Evolutionary conservation across 2,329 filamentous ascomycete species (phyloP), one percentile per base, ranked within the genome.

Genomic region (Atkinsonella texensis): DNA sequence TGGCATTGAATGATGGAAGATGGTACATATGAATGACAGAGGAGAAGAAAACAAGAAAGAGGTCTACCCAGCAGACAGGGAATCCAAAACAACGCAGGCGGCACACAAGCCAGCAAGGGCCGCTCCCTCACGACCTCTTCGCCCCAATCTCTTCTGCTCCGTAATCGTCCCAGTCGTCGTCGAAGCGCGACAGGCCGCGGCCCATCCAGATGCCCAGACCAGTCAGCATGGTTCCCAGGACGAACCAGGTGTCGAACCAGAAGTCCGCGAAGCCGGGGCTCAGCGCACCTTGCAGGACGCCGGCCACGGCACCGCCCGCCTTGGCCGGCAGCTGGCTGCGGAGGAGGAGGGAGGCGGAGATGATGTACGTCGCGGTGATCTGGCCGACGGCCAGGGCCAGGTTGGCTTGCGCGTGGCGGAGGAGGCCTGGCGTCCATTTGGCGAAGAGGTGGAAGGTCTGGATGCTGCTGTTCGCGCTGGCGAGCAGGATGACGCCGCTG

Each of bases 181-280:
- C 54, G 7, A n/a, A 48, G 2, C 69, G 68, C 10, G 68, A 70
- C 2, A 88, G 70, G 62, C 80, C 83, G 55, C 80, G 75, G 0
- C 85, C 85, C 4, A 89, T 63, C 75, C 84, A 87, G 20, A 94
- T 81, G 0, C 86, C 87, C n/a, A 78, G 62, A 1, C 76, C 81
- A 1, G 88, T 93, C 12, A 76, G 62, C 0, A 74, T 70, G 55
- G 83, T 85, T 5, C 84, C 84, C 2, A 82, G 63, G 52, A 95
- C 66, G 65, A 94, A 95, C 83, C 88, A 91, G 8, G 81, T 83
- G 65, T 95, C 89, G 59, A 95, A 95, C 89, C 89, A 95, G 32
- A 79, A 75, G 60, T 94, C 72, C 38, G 77, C 75, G 55, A 79
- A 78, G 10, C 64, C 66, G 4, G 75, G 74, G 50, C 69, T 65